A percentile compares a stretch with the other conserved stretches of the same genome.
phyloP scores from a whole-genome alignment of 2,329 filamentous ascomycete genomes.

The Neoascochyta sp. region DNA sequence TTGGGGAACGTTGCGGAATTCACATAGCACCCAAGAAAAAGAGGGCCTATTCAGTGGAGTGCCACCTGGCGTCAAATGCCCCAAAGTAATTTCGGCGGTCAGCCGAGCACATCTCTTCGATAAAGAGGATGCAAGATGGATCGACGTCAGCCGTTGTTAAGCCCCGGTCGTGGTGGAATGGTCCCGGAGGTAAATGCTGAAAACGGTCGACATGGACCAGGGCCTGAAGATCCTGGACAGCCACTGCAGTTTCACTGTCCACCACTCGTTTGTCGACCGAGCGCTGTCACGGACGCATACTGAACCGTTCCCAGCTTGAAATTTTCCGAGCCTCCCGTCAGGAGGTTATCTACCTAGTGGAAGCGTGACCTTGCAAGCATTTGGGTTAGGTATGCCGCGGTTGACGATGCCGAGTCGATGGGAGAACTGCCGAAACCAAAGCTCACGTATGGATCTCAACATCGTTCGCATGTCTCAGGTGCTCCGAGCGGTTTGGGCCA shows the following conservation, averaged over 20 bases:
- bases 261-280: constrained; percentile 2
- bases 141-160: constrained; percentile 32
- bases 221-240: constrained; percentile 13
- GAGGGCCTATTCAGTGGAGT: not conserved
- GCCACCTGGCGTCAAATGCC: not conserved
- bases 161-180: constrained; percentile 31
- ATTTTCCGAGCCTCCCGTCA: too few relatives aligned
- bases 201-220: constrained; percentile 29
- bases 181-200: constrained; percentile 29
- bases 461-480: too few relatives aligned
- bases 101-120: constrained; percentile 25
- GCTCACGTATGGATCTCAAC: too few relatives aligned
- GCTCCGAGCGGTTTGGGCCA: too few relatives aligned
- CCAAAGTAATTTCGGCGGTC: constrained; percentile 25
- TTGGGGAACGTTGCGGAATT: too few relatives aligned
- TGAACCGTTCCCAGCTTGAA: constrained; percentile 3
- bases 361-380: too few relatives aligned
- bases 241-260: constrained; percentile 13
- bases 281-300: constrained; percentile 8
- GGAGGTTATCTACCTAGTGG: too few relatives aligned
- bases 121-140: constrained; percentile 22
- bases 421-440: too few relatives aligned
- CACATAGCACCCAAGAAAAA: too few relatives aligned
- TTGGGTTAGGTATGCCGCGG: too few relatives aligned
- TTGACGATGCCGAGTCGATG: too few relatives aligned